Evolutionary conservation across 805 yeast species (phyloP).

Genomic region (Sugiyamaella americana): DNA sequence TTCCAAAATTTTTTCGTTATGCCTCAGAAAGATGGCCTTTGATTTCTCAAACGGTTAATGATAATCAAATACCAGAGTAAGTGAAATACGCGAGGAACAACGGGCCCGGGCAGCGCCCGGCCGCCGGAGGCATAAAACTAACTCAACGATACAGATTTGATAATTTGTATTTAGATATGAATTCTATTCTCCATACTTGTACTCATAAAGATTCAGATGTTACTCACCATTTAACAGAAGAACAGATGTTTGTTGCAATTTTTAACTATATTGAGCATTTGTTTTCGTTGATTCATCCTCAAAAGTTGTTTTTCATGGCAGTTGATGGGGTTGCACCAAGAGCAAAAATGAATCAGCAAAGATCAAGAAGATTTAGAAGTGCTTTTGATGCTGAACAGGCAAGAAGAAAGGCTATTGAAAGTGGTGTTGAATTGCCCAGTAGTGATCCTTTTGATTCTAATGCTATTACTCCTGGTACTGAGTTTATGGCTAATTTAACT

Average conservation of each 20-base stretch:
- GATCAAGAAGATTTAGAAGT: conserved; percentile 90
- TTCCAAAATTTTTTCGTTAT: conserved; percentile 93
- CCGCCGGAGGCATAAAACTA: background rate
- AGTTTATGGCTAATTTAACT: conserved; percentile 87
- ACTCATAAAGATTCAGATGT: conserved; percentile 73
- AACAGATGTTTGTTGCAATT: conserved; percentile 86
- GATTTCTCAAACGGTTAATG: conserved; percentile 80
- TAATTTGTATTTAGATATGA: conserved; percentile 93
- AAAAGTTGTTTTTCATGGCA: conserved; percentile 87
- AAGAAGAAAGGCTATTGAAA: conserved; percentile 61
- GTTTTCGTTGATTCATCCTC: conserved; percentile 80
- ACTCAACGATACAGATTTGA: conserved; percentile 47
- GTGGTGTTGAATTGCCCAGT: conserved; percentile 71
- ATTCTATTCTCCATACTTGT: conserved; percentile 83
- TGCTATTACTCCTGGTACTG: conserved; percentile 95
- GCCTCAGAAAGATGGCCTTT: conserved; percentile 99
- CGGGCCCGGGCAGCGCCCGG: background rate
- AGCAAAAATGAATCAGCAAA: conserved; percentile 97
- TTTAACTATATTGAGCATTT: conserved; percentile 92
- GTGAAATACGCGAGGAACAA: conserved; percentile 10
- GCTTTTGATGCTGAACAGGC: conserved; percentile 88
- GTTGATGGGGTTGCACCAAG: conserved; percentile 99
- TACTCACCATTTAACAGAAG: conserved; percentile 67
- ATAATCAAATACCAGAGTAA: conserved; percentile 71
- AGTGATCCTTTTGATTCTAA: conserved; percentile 87